A percentile compares a stretch with the other conserved stretches of the same genome.
Conservation (phyloP, 2,329 filamentous ascomycete genomes). For the Paraphoma sp. region DNA sequence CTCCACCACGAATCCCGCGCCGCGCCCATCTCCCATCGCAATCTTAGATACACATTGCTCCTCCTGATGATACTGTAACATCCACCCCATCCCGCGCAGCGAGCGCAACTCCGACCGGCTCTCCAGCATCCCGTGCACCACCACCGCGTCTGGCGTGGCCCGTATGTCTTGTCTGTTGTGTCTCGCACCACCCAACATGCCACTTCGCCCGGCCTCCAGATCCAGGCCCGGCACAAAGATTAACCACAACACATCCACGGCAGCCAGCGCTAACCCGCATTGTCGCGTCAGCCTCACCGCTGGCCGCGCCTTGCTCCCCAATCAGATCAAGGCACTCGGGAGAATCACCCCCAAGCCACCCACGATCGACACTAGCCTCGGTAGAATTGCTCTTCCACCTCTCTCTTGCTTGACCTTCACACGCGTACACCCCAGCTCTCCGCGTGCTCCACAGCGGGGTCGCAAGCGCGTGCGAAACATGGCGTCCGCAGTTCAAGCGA, state of each 20-base stretch:
- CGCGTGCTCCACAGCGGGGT: background rate
- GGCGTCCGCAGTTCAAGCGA: background rate
- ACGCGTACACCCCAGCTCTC: background rate
- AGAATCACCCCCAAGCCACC: background rate
- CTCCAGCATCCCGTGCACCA: background rate
- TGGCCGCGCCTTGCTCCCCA: background rate
- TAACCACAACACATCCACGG: background rate
- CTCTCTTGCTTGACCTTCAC: background rate
- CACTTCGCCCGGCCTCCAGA: background rate
- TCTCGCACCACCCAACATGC: background rate
- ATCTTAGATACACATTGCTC: background rate
- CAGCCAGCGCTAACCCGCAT: conserved; percentile 4
- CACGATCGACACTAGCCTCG: conserved; percentile 1
- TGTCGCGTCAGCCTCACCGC: background rate
- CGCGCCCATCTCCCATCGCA: background rate
- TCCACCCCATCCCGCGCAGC: background rate
- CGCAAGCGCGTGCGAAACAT: background rate
- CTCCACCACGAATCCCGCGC: background rate
- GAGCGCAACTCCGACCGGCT: background rate
- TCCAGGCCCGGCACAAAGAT: background rate
- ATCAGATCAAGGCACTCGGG: background rate
- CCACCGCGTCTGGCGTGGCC: too few relatives aligned
- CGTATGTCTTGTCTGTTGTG: background rate
- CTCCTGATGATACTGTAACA: background rate
- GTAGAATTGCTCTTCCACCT: background rate